A percentile compares a stretch with the other conserved stretches of the same genome.
These are phyloP conservation scores for Parafenestella ontariensis DNA, from an alignment of 2,329 filamentous ascomycete genomes.

Conservation along the genomic window DNA sequence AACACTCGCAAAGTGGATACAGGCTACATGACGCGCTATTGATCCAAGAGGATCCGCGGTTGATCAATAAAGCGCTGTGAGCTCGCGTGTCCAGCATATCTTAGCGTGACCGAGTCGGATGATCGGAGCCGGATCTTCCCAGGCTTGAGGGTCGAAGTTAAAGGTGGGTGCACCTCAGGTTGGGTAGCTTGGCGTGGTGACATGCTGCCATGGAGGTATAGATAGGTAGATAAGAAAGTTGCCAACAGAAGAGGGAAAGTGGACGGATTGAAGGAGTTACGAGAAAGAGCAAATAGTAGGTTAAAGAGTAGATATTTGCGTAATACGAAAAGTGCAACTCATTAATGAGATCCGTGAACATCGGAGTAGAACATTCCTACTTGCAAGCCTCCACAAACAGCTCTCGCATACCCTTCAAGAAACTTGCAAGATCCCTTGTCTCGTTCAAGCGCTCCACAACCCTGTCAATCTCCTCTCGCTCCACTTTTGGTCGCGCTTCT, in stretches of 20 bases:
- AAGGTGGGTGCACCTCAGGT: not conserved
- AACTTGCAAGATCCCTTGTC: slow-evolving; percentile 71
- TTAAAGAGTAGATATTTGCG: not conserved
- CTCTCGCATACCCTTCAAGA: slow-evolving; percentile 84
- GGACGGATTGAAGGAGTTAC: too few species aligned
- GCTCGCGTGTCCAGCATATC: not conserved
- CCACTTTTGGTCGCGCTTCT: slow-evolving; percentile 81
- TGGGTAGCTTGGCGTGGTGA: not conserved
- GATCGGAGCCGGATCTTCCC: not conserved
- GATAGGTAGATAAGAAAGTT: too few species aligned
- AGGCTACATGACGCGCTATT: not conserved
- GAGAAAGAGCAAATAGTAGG: too few species aligned
- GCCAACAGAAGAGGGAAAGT: too few species aligned
- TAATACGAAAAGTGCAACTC: not conserved
- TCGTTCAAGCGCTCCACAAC: slow-evolving; percentile 84
- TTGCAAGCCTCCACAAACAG: slow-evolving; percentile 69
- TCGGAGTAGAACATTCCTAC: slow-evolving; percentile 9
- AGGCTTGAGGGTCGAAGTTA: too few species aligned
- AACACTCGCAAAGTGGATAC: not conserved
- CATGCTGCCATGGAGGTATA: not conserved
- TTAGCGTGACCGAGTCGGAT: not conserved
- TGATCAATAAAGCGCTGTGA: not conserved
- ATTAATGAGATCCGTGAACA: not conserved
- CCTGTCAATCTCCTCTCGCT: slow-evolving; percentile 76
- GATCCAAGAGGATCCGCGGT: not conserved